Conservation (phyloP, 768 basidiomycete genomes). For the Collybiopsis luxurians region DNA sequence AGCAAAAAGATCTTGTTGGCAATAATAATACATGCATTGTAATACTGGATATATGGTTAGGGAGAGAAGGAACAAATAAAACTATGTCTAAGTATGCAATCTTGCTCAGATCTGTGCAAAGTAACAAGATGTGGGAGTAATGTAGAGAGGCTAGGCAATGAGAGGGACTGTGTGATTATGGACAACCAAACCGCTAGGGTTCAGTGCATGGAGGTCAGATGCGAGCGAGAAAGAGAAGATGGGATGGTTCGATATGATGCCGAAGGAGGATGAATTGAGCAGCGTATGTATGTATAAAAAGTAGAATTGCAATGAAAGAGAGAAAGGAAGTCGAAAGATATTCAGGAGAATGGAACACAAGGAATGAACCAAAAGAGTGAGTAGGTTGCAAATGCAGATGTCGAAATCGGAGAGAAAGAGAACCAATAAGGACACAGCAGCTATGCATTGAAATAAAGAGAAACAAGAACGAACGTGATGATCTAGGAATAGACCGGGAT, state of each 20-base stretch:
- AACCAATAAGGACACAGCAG: neutral
- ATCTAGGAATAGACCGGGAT: too few relatives aligned
- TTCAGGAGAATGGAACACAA: constrained; percentile 16
- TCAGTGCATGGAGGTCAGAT: constrained; percentile 9
- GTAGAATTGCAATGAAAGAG: constrained; percentile 12
- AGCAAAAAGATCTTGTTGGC: neutral
- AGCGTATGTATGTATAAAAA: constrained; percentile 19
- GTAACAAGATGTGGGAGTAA: neutral
- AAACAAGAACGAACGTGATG: too few relatives aligned
- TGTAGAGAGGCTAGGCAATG: neutral
- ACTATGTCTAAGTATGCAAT: constrained; percentile 9
- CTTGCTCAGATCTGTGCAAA: neutral
- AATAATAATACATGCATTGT: neutral
- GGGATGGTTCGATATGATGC: too few relatives aligned
- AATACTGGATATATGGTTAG: constrained; percentile 5
- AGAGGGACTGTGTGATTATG: constrained; percentile 8
- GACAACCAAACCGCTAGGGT: neutral
- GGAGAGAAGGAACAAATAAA: constrained; percentile 11
- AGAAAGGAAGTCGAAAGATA: constrained; percentile 14
- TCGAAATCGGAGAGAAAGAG: neutral
- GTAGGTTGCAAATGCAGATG: neutral
- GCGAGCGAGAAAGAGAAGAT: constrained; percentile 11
- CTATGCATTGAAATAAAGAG: too few relatives aligned
- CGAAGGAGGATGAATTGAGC: constrained; percentile 11
- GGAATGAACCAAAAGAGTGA: constrained; percentile 5